Conservation (phyloP, 768 basidiomycete species). For the Mycena olivaceomarginata region DNA sequence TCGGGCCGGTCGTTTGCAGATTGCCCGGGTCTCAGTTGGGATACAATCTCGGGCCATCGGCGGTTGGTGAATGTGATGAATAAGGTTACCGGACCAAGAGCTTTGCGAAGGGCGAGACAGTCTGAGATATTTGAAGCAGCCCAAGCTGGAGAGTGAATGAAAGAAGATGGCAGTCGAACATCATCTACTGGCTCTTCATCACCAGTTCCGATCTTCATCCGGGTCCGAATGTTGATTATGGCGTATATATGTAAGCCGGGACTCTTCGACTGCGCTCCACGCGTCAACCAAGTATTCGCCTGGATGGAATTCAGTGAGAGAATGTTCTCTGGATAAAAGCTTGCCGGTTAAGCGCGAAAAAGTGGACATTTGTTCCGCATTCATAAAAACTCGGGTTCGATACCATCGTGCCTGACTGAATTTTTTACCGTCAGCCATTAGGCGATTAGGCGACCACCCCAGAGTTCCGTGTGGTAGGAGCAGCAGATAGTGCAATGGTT, state of each 20-base stretch:
- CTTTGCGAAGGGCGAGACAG: too few species aligned
- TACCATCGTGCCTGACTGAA: neutral
- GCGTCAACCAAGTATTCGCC: too few species aligned
- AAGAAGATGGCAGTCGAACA: too few species aligned
- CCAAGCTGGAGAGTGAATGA: too few species aligned
- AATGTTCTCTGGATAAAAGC: neutral
- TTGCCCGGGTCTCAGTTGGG: neutral
- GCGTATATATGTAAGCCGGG: too few species aligned
- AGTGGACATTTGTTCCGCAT: neutral
- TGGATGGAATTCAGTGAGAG: neutral
- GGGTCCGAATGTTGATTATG: too few species aligned
- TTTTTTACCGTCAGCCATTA: neutral
- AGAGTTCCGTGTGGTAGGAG: neutral
- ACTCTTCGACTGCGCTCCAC: too few species aligned
- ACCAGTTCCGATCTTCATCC: too few species aligned
- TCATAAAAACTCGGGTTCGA: neutral
- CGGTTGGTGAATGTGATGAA: neutral
- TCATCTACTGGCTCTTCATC: too few species aligned
- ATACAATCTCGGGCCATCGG: neutral
- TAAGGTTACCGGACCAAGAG: neutral
- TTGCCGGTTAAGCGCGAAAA: neutral
- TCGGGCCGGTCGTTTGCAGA: neutral
- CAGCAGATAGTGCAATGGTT: neutral
- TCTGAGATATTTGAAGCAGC: too few species aligned
- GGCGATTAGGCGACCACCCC: neutral